Evolutionary conservation across 2,329 filamentous ascomycete species (phyloP).

Genomic region (Aureobasidium sp.): DNA sequence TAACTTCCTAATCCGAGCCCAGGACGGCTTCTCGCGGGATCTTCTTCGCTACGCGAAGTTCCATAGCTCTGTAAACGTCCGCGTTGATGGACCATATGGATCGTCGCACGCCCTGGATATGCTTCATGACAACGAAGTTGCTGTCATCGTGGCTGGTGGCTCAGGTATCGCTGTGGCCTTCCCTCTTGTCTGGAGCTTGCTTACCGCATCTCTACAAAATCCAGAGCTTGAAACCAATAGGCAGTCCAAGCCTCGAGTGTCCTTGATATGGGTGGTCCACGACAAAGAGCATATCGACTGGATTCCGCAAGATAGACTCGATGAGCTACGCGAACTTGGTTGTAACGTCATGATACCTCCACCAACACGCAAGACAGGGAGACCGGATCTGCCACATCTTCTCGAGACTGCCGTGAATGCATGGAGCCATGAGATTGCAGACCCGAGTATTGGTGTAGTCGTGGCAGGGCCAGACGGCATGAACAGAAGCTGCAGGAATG

Average conservation of each 20-base stretch:
- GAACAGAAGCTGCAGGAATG: constrained; percentile 54
- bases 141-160: constrained; percentile 55
- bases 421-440: constrained; percentile 21
- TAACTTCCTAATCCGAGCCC: constrained; percentile 53
- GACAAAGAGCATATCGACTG: constrained; percentile 47
- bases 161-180: constrained; percentile 60
- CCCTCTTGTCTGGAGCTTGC: constrained; percentile 49
- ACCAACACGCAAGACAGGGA: constrained; percentile 47
- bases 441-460: constrained; percentile 43
- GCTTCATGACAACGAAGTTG: constrained; percentile 43
- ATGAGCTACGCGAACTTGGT: constrained; percentile 44
- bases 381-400: constrained; percentile 46
- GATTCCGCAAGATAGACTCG: constrained; percentile 45
- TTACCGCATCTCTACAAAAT: constrained; percentile 20
- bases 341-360: constrained; percentile 48
- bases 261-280: constrained; percentile 55
- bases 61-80: constrained; percentile 40
- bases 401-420: constrained; percentile 33
- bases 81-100: constrained; percentile 61
- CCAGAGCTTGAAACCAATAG: constrained; percentile 19
- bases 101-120: constrained; percentile 49
- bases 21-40: constrained; percentile 52
- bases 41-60: constrained; percentile 47
- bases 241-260: constrained; percentile 33
- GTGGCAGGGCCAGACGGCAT: constrained; percentile 58